phyloP scores from a whole-genome alignment of 1,139 yeast species.

The Saccharomyces hybrid region DNA sequence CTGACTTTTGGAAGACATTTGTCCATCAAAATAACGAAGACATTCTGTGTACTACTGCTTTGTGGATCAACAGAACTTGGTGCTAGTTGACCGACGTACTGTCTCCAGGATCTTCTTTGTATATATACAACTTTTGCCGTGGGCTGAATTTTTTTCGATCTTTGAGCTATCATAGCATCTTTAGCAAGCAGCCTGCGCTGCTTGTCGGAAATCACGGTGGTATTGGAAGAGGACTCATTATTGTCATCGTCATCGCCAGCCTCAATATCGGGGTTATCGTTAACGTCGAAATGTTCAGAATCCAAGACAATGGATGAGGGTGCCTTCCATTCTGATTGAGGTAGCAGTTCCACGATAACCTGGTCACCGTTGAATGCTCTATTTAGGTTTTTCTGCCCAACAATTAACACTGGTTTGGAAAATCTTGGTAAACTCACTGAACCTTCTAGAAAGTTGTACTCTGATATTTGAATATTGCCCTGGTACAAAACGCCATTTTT shows the following conservation, averaged over 20 bases:
- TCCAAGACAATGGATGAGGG: constrained; percentile 77
- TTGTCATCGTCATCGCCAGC: constrained; percentile 37
- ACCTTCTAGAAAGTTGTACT: constrained; percentile 87
- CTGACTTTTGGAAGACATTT: constrained; percentile 79
- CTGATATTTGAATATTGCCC: constrained; percentile 72
- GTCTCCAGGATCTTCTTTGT: constrained; percentile 88
- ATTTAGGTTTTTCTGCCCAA: constrained; percentile 80
- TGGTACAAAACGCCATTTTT: constrained; percentile 82
- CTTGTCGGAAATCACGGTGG: constrained; percentile 52
- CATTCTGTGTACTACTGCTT: constrained; percentile 54
- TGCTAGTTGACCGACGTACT: constrained; percentile 90
- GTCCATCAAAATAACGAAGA: constrained; percentile 86
- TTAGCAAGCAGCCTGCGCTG: constrained; percentile 70
- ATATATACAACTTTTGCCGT: constrained; percentile 90
- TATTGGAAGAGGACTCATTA: constrained; percentile 9
- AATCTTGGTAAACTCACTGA: constrained; percentile 66
- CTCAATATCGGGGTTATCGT: constrained; percentile 52
- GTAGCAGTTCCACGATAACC: constrained; percentile 84
- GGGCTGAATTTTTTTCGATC: constrained; percentile 58
- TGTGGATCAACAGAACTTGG: constrained; percentile 62
- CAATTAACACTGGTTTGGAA: constrained; percentile 71
- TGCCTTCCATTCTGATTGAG: constrained; percentile 80
- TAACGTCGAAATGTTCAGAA: constrained; percentile 56
- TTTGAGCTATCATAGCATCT: constrained; percentile 62
- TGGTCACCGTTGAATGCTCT: constrained; percentile 89